Conservation (phyloP, 768 basidiomycete genomes). For the Ramaria sp. region DNA sequence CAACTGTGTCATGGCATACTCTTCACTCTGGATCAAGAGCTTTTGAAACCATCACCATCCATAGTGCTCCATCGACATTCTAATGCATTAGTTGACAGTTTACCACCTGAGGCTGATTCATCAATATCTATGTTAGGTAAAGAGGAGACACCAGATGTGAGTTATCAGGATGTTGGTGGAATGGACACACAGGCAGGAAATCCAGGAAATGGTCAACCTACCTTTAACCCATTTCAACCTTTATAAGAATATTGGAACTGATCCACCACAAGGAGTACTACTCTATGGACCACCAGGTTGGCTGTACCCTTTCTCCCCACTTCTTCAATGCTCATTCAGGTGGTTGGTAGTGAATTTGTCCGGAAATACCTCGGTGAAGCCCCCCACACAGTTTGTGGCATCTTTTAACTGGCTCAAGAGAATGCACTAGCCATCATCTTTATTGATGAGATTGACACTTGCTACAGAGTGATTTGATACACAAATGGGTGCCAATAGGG, state of each 20-base stretch:
- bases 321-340: slow-evolving; percentile 25
- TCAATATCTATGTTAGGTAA: too few species aligned
- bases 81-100: slow-evolving; percentile 94
- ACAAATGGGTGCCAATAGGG: slow-evolving; percentile 96
- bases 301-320: slow-evolving; percentile 11
- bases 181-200: slow-evolving; percentile 98
- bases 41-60: slow-evolving; percentile 93
- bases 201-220: slow-evolving; percentile 94
- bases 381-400: slow-evolving; percentile 98
- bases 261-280: slow-evolving; percentile 91
- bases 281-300: slow-evolving; percentile 93
- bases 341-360: too few species aligned
- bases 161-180: too few species aligned
- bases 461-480: slow-evolving; percentile 99
- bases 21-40: slow-evolving; percentile 91
- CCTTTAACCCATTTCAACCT: too few species aligned
- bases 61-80: slow-evolving; percentile 99
- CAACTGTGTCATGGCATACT: slow-evolving; percentile 97
- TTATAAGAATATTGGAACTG: too few species aligned
- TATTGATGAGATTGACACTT: slow-evolving; percentile 98
- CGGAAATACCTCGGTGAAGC: slow-evolving; percentile 99
- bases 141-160: too few species aligned
- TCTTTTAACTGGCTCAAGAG: slow-evolving; percentile 96
- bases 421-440: slow-evolving; percentile 98
- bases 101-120: slow-evolving; percentile 97